Conservation (phyloP, 2,329 filamentous ascomycete genomes). For the Pyricularia pennisetigena region DNA sequence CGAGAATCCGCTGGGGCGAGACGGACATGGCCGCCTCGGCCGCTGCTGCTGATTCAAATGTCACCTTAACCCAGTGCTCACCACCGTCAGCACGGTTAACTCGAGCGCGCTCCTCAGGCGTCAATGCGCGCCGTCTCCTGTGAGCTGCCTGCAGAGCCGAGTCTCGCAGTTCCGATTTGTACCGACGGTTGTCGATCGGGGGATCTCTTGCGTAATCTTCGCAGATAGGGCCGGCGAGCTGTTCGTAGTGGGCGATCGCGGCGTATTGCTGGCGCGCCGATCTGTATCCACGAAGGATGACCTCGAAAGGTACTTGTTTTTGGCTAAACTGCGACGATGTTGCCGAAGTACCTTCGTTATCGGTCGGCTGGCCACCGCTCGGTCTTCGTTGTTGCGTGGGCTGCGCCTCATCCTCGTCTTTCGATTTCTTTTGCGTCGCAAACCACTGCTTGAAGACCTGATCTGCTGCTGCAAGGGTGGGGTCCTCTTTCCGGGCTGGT, state of each 20-base stretch:
- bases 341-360: conserved; percentile 11
- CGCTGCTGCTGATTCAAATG: conserved; percentile 64
- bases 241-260: conserved; percentile 80
- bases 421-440: conserved; percentile 32
- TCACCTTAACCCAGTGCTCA: conserved; percentile 85
- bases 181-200: conserved; percentile 59
- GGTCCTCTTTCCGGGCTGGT: conserved; percentile 48
- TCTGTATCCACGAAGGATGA: conserved; percentile 75
- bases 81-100: conserved; percentile 77
- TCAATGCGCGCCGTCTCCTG: conserved; percentile 49
- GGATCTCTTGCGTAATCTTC: conserved; percentile 88
- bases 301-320: conserved; percentile 50
- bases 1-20: conserved; percentile 63
- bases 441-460: conserved; percentile 49
- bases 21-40: conserved; percentile 60
- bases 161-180: conserved; percentile 65
- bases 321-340: conserved; percentile 19
- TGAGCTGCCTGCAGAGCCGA: conserved; percentile 32
- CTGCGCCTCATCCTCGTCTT: conserved; percentile 17
- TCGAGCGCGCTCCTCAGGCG: conserved; percentile 62
- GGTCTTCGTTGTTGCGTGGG: background rate
- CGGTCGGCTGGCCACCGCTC: conserved; percentile 16
- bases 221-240: conserved; percentile 75
- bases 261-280: conserved; percentile 64
- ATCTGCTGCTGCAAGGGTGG: conserved; percentile 51